Conservation (phyloP, 257 asterid species). For the Galeopsis tetrahit region DNA sequence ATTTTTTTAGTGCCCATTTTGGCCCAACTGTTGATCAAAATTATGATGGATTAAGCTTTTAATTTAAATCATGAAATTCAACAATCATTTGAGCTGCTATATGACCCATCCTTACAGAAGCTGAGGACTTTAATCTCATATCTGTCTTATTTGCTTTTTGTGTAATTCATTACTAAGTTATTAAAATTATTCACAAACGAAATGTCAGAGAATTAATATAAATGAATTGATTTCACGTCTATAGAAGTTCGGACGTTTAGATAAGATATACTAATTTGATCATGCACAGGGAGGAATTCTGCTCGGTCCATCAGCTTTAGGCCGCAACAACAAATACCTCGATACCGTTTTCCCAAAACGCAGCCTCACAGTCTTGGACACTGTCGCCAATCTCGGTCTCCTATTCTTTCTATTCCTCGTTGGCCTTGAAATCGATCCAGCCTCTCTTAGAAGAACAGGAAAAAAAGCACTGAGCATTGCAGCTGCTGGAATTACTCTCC, state of each 20-base stretch:
- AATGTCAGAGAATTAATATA: no score
- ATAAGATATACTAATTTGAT: neutral
- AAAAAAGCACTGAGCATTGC: slow-evolving; percentile 54
- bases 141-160: no score
- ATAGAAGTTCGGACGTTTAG: no score
- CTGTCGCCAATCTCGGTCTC: slow-evolving; percentile 59
- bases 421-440: slow-evolving; percentile 55
- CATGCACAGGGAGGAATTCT: slow-evolving; percentile 54
- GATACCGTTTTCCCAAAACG: slow-evolving; percentile 46
- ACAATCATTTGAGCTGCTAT: no score
- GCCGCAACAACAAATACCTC: slow-evolving; percentile 48
- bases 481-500: slow-evolving; percentile 54
- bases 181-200: no score
- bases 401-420: slow-evolving; percentile 59
- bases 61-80: neutral
- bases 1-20: slow-evolving; percentile 17
- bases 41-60: neutral
- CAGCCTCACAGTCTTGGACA: slow-evolving; percentile 60
- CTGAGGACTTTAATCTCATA: no score
- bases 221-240: no score
- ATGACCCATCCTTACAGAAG: no score
- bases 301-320: slow-evolving; percentile 63
- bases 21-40: neutral
- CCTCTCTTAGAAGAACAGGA: slow-evolving; percentile 53
- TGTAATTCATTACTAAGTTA: no score